These are phyloP conservation scores for Blakeslea trispora DNA, from an alignment of 371 early-diverging fungal genomes.

Conservation along the genomic window DNA sequence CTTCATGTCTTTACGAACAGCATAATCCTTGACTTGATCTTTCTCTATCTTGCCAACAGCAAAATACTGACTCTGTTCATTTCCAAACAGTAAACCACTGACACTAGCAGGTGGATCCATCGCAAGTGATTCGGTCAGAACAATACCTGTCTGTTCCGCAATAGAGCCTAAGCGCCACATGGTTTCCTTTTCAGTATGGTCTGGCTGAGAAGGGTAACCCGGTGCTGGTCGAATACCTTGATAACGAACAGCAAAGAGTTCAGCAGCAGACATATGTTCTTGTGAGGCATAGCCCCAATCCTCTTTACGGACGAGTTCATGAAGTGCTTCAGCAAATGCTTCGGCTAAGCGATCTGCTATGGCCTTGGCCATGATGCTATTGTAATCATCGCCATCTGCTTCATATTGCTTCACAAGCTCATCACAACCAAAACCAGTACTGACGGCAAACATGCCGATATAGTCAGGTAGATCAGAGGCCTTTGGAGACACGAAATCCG, in stretches of 20 bases:
- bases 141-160: slow-evolving; percentile 76
- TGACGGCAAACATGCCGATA: slow-evolving; percentile 89
- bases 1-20: slow-evolving; percentile 72
- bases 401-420: slow-evolving; percentile 75
- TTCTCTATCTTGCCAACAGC: slow-evolving; percentile 91
- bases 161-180: slow-evolving; percentile 88
- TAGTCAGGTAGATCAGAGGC: slow-evolving; percentile 76
- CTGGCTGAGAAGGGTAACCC: slow-evolving; percentile 87
- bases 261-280: slow-evolving; percentile 74
- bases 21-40: slow-evolving; percentile 83
- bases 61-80: slow-evolving; percentile 83
- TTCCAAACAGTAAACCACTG: slow-evolving; percentile 76
- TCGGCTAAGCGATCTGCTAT: slow-evolving; percentile 93
- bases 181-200: slow-evolving; percentile 88
- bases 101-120: slow-evolving; percentile 93
- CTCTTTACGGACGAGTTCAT: slow-evolving; percentile 80
- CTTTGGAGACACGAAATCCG: slow-evolving; percentile 89
- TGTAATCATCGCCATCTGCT: slow-evolving; percentile 83
- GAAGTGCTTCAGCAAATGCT: slow-evolving; percentile 87
- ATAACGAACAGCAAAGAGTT: slow-evolving; percentile 86
- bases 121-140: slow-evolving; percentile 85
- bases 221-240: slow-evolving; percentile 94
- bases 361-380: slow-evolving; percentile 90
- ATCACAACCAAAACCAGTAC: slow-evolving; percentile 87
- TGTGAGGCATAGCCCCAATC: slow-evolving; percentile 87